phyloP scores from a whole-genome alignment of 2,329 filamentous ascomycete species.

The Colletotrichum truncatum region DNA sequence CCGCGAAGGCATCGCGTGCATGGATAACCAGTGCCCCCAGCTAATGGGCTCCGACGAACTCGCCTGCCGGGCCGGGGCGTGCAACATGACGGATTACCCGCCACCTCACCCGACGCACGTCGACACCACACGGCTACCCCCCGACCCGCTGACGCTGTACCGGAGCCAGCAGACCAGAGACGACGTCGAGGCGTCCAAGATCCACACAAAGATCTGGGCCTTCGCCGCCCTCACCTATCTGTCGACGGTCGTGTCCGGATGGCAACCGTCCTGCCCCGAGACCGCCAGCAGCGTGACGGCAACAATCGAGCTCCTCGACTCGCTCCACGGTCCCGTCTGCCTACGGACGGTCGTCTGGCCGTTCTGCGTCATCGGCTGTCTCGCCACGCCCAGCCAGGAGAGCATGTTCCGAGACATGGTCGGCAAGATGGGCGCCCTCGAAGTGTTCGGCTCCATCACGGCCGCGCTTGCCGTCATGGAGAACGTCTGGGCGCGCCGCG shows the following conservation, averaged over 20 bases:
- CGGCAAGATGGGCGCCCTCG: slow-evolving; percentile 49
- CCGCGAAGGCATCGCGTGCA: slow-evolving; percentile 31
- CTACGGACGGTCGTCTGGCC: slow-evolving; percentile 52
- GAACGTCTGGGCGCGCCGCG: slow-evolving; percentile 52
- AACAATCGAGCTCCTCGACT: slow-evolving; percentile 42
- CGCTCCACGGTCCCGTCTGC: slow-evolving; percentile 44
- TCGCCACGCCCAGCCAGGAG: slow-evolving; percentile 50
- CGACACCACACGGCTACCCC: slow-evolving; percentile 20
- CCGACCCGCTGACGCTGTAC: slow-evolving; percentile 25
- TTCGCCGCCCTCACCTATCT: slow-evolving; percentile 58
- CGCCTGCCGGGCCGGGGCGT: background rate
- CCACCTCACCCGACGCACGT: slow-evolving; percentile 34
- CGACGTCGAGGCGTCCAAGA: slow-evolving; percentile 6
- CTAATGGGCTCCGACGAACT: slow-evolving; percentile 13
- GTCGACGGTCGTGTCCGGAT: slow-evolving; percentile 57
- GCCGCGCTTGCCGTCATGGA: slow-evolving; percentile 56
- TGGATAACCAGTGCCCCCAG: slow-evolving; percentile 32
- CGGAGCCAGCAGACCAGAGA: slow-evolving; percentile 3
- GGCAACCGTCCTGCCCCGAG: slow-evolving; percentile 56
- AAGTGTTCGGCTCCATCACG: slow-evolving; percentile 55
- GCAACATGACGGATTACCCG: slow-evolving; percentile 24
- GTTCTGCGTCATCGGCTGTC: slow-evolving; percentile 51
- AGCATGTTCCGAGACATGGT: slow-evolving; percentile 52
- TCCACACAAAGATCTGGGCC: slow-evolving; percentile 53
- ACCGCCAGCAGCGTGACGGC: slow-evolving; percentile 44